Conservation (phyloP, 2,329 filamentous ascomycete genomes). For the Phialocephala sp. region DNA sequence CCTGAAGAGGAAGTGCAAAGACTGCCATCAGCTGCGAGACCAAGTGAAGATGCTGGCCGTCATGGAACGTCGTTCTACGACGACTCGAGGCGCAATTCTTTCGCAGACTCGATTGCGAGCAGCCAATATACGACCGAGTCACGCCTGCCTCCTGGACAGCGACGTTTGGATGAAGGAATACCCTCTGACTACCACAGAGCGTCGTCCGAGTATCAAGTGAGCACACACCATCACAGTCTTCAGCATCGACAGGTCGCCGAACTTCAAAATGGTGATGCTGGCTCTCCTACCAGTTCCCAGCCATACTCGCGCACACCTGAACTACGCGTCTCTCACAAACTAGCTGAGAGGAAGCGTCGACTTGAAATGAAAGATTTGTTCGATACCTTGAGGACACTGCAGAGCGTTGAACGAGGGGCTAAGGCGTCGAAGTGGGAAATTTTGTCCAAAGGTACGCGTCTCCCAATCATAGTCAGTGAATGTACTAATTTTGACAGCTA, state of each 20-base stretch:
- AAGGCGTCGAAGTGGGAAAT: constrained; percentile 94
- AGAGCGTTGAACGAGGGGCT: constrained; percentile 69
- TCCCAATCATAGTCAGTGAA: neutral
- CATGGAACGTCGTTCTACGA: constrained; percentile 45
- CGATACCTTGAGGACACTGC: constrained; percentile 77
- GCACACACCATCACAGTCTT: constrained; percentile 72
- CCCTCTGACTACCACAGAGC: constrained; percentile 49
- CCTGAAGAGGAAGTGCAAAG: constrained; percentile 72
- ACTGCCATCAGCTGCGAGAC: constrained; percentile 52
- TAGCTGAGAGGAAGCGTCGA: constrained; percentile 81
- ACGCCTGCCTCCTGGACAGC: constrained; percentile 72
- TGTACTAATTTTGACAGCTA: constrained; percentile 52
- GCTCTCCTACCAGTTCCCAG: constrained; percentile 61
- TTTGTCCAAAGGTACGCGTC: constrained; percentile 73
- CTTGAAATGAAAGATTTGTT: constrained; percentile 91
- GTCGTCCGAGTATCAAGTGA: constrained; percentile 57
- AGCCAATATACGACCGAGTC: constrained; percentile 81
- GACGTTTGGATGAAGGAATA: constrained; percentile 69
- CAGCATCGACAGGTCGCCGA: constrained; percentile 76
- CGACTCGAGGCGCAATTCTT: constrained; percentile 75
- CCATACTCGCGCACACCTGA: constrained; percentile 86
- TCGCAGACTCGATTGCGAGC: constrained; percentile 78
- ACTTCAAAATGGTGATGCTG: constrained; percentile 64
- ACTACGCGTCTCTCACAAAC: constrained; percentile 81
- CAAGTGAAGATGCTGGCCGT: constrained; percentile 51